phyloP scores from a whole-genome alignment of 371 early-diverging fungal species.

The Catenaria anguillulae region DNA sequence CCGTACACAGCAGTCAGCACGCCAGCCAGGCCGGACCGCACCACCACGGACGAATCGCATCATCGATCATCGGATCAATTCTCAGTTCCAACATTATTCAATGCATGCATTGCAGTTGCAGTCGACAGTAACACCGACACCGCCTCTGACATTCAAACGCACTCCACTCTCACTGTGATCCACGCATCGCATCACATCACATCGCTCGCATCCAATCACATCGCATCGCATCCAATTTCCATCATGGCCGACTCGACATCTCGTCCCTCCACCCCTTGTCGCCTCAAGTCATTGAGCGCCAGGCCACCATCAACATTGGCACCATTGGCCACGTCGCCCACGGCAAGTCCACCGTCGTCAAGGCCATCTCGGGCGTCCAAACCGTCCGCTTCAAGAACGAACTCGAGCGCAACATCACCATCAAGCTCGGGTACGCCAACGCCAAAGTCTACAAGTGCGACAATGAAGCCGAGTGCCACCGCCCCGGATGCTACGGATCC shows the following conservation, averaged over 20 bases:
- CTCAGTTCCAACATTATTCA: too few species aligned
- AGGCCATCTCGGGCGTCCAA: constrained; percentile 97
- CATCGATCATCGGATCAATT: too few species aligned
- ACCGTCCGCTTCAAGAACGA: constrained; percentile 99
- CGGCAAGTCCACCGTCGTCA: constrained; percentile 99
- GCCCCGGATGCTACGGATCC: constrained; percentile 92
- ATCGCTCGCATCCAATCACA: too few species aligned
- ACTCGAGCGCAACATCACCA: constrained; percentile 99
- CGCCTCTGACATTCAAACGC: too few species aligned
- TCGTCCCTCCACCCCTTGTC: constrained; percentile 49
- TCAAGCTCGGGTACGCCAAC: constrained; percentile 99
- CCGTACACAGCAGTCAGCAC: too few species aligned
- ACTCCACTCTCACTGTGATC: too few species aligned
- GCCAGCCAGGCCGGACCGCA: too few species aligned
- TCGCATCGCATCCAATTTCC: too few species aligned
- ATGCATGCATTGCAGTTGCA: too few species aligned
- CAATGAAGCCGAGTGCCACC: constrained; percentile 73
- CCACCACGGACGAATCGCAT: too few species aligned
- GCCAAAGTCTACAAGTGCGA: constrained; percentile 98
- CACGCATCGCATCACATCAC: too few species aligned
- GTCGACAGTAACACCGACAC: too few species aligned
- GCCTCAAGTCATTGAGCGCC: constrained; percentile 87
- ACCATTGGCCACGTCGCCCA: constrained; percentile 99
- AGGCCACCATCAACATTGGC: constrained; percentile 98
- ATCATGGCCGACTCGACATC: constrained; percentile 8